A percentile compares a stretch with the other conserved stretches of the same genome.
These are phyloP conservation scores for Pisolithus microcarpus DNA, from an alignment of 768 basidiomycete genomes.

Conservation along the genomic window DNA sequence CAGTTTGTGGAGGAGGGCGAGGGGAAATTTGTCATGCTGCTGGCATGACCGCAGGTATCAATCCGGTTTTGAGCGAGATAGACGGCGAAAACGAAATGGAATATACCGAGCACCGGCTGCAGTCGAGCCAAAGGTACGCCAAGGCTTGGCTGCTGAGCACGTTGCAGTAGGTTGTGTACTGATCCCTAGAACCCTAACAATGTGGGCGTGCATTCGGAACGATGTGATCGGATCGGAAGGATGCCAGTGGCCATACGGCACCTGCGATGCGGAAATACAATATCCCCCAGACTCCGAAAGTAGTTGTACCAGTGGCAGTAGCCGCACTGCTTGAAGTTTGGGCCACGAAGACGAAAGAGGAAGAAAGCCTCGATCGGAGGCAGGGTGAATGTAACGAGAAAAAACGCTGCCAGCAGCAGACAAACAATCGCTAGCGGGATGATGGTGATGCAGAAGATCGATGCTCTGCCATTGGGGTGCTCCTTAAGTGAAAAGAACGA, in stretches of 20 bases:
- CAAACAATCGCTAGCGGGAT: constrained; percentile 28
- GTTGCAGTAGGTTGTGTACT: constrained; percentile 29
- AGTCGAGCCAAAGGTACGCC: constrained; percentile 48
- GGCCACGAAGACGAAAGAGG: constrained; percentile 44
- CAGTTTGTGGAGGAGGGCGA: constrained; percentile 27
- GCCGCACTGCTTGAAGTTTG: constrained; percentile 27
- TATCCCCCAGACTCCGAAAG: constrained; percentile 60
- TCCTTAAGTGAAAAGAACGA: not conserved
- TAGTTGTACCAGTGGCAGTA: constrained; percentile 32
- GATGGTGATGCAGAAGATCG: not conserved
- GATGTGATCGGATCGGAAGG: not conserved
- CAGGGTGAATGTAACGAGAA: constrained; percentile 55
- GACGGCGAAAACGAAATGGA: not conserved
- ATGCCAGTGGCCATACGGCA: constrained; percentile 22
- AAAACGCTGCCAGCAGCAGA: constrained; percentile 45
- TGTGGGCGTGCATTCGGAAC: not conserved
- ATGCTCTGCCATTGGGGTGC: not conserved
- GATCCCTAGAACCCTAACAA: constrained; percentile 36
- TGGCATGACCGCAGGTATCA: constrained; percentile 24
- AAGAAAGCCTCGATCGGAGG: constrained; percentile 47
- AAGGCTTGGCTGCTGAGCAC: constrained; percentile 42
- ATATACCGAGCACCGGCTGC: constrained; percentile 41
- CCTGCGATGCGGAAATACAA: constrained; percentile 42
- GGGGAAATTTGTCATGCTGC: constrained; percentile 34
- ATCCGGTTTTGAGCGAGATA: constrained; percentile 7